Base-by-base conservation (phyloP, 768 basidiomycete species). In the Lenzites betulinus region DNA sequence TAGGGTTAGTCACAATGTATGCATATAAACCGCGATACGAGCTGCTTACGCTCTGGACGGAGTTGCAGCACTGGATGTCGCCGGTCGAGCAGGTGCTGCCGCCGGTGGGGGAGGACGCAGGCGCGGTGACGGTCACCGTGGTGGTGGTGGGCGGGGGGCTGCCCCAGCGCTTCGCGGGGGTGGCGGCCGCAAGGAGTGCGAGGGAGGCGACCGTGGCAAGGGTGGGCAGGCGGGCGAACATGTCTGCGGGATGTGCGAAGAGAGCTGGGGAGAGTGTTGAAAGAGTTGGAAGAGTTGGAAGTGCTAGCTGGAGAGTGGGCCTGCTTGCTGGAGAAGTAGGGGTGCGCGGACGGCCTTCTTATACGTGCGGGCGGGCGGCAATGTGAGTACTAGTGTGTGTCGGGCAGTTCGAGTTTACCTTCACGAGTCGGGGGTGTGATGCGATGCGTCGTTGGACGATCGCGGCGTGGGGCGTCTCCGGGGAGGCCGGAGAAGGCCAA, bases 111-210 rank as follows among this genome's bases (percentile, higher is more conserved):
- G 48, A 28, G 4, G 41, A 7, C 1, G 60, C 42, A 7, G 52
- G 53, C 1, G 60, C 54, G 23, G 64, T 58, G 18, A 47, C 55
- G 25, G 64, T 65, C 53, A 62, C 47, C 20, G 64, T 65, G 46
- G 22, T 22, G 20, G 62, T 63, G 16, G 41, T 23, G 16, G 48
- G 22, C 23, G 56, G 23, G 7, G 55, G 56, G 11, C n/a, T 33
- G 56, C 28, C 26, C 48, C 56, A 41, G 20, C 56, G 56, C 56
- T 50, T 58, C 39, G 23, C 38, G 38, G 38, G 38, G 38, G 18
- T 39, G 38, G 38, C 38, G 38, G 38, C 15, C 11, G 38, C 38
- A 39, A 39, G 38, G 38, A 39, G 11, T 18, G 38, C 38, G 38
- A 39, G 38, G 38, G 38, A 39, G 38, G 38, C 38, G 38, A 39